Evolutionary conservation across 768 basidiomycete genomes (phyloP).

Genomic region (Leccinum fibrillosum): DNA sequence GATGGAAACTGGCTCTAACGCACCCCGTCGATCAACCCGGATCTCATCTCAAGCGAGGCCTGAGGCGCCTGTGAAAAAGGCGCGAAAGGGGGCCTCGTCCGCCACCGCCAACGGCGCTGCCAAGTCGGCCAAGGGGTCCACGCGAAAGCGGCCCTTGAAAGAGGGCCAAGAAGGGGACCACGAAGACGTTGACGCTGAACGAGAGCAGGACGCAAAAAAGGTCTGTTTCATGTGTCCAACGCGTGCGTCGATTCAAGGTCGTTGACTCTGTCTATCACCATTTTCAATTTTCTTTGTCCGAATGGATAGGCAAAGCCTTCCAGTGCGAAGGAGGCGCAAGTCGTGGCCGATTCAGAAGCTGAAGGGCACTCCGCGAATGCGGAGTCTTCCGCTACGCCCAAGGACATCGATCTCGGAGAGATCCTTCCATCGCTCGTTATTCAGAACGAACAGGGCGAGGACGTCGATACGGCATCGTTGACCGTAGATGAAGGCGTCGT

Average conservation of each 20-base stretch:
- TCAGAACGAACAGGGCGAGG: constrained; percentile 83
- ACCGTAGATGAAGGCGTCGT: constrained; percentile 72
- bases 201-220: constrained; percentile 25
- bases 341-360: not conserved
- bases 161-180: constrained; percentile 16
- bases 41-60: constrained; percentile 48
- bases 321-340: constrained; percentile 3
- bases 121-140: constrained; percentile 30
- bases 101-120: constrained; percentile 19
- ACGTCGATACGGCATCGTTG: constrained; percentile 64
- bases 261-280: not conserved
- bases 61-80: constrained; percentile 17
- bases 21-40: constrained; percentile 53
- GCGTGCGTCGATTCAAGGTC: not conserved
- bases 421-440: constrained; percentile 68
- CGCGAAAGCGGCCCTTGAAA: constrained; percentile 35
- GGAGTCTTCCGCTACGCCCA: constrained; percentile 3
- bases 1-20: constrained; percentile 19
- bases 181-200: constrained; percentile 14
- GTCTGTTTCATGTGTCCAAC: constrained; percentile 12
- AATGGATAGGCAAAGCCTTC: constrained; percentile 19
- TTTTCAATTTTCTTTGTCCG: not conserved
- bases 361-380: constrained; percentile 2
- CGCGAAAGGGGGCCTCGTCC: constrained; percentile 14
- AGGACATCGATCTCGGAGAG: constrained; percentile 66